These are phyloP conservation scores for Puccinia sorghi DNA, from an alignment of 1,284 basidiomycete species.

Conservation along the genomic window DNA sequence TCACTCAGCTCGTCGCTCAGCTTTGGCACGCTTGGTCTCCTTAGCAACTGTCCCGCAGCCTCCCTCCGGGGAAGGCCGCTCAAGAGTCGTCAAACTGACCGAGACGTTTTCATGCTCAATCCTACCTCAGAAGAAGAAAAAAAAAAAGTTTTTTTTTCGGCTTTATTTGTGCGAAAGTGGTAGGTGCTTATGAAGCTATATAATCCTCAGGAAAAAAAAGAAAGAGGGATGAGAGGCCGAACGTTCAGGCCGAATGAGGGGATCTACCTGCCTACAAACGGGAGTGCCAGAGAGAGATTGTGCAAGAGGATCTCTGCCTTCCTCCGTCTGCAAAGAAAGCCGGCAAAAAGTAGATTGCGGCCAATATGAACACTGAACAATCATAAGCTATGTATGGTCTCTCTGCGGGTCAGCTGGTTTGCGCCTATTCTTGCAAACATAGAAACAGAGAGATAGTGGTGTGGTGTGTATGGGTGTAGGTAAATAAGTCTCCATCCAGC, in stretches of 20 bases:
- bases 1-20: too few species aligned
- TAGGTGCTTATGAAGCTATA: neutral
- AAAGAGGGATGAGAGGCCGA: neutral
- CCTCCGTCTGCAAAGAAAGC: neutral
- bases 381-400: too few species aligned
- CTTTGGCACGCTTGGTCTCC: neutral
- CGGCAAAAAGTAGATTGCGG: neutral
- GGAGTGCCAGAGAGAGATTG: neutral
- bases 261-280: neutral
- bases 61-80: neutral
- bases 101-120: neutral
- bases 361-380: neutral
- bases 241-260: conserved; percentile 15
- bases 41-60: neutral
- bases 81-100: neutral
- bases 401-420: too few species aligned
- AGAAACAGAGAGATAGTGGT: too few species aligned
- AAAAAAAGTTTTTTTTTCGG: neutral
- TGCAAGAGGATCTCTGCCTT: neutral
- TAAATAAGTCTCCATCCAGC: too few species aligned
- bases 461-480: too few species aligned
- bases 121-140: neutral
- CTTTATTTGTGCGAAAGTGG: too few species aligned
- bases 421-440: too few species aligned
- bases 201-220: neutral